A percentile compares a stretch with the other conserved stretches of the same genome.
Evolutionary conservation across 202 grass and related monocot species (phyloP).

Genomic region (Miscanthus sacchariflorus): DNA sequence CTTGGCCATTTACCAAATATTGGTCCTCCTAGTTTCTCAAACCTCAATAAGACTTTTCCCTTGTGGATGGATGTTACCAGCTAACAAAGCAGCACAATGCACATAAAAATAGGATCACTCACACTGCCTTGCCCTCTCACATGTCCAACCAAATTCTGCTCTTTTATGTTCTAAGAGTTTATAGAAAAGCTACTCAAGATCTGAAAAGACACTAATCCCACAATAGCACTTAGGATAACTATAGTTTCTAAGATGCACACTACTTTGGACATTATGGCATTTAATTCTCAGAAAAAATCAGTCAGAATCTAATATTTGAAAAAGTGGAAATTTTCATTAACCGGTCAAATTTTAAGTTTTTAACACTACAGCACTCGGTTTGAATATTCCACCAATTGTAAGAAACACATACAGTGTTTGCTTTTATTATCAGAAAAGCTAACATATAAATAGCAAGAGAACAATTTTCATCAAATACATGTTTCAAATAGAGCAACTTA

Average conservation of each 20-base stretch:
- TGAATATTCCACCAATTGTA: neutral
- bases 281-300: conserved; percentile 12
- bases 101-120: neutral
- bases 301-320: conserved; percentile 26
- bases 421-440: conserved; percentile 30
- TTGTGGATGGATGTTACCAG: neutral
- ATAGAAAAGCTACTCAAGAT: neutral
- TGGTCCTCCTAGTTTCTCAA: conserved; percentile 5
- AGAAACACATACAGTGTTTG: neutral
- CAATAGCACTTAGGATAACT: conserved; percentile 6
- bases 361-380: neutral
- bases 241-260: neutral
- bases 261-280: neutral
- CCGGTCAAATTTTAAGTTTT: neutral
- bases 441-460: neutral
- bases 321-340: conserved; percentile 15
- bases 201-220: neutral
- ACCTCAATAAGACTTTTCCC: neutral
- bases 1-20: conserved; percentile 20
- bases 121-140: neutral
- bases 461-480: neutral
- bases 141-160: neutral
- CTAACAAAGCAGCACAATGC: neutral
- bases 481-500: neutral
- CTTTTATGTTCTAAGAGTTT: conserved; percentile 25